Percentiles rank a stretch among this genome's conserved stretches.
Conservation (phyloP, 2,329 filamentous ascomycete genomes). For the Cyphellophora attinorum region DNA sequence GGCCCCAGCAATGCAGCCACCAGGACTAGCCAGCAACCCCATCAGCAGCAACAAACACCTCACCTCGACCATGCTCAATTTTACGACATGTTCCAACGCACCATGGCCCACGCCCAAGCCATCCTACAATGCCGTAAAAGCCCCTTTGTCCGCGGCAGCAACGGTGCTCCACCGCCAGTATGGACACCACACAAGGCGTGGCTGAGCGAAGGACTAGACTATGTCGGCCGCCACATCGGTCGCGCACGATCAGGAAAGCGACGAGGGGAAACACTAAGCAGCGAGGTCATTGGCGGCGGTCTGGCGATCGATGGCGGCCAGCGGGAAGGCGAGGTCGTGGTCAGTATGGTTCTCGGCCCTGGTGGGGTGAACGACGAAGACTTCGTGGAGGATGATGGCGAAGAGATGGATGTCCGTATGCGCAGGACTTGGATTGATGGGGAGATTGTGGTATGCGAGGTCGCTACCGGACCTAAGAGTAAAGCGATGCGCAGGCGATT, state of each 20-base stretch:
- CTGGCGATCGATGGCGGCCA: too few relatives aligned
- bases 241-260: background rate
- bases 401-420: too few relatives aligned
- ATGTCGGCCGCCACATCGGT: background rate
- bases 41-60: too few relatives aligned
- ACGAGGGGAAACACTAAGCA: background rate
- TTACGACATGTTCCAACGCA: too few relatives aligned
- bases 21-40: too few relatives aligned
- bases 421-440: background rate
- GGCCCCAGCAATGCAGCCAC: too few relatives aligned
- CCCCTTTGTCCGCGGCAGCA: background rate
- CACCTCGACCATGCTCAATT: too few relatives aligned
- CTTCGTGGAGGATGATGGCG: too few relatives aligned
- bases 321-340: background rate
- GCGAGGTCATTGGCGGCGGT: too few relatives aligned
- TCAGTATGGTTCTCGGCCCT: background rate
- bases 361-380: too few relatives aligned
- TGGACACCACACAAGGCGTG: conserved; percentile 1
- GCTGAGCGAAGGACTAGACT: background rate
- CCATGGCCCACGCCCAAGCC: background rate
- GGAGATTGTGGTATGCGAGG: background rate
- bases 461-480: background rate
- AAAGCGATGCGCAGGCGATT: too few relatives aligned
- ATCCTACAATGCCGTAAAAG: background rate
- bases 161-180: background rate